Percentiles rank a stretch among this genome's conserved stretches.
Evolutionary conservation across 2,329 filamentous ascomycete genomes (phyloP).

Genomic region (Atkinsonella hypoxylon): DNA sequence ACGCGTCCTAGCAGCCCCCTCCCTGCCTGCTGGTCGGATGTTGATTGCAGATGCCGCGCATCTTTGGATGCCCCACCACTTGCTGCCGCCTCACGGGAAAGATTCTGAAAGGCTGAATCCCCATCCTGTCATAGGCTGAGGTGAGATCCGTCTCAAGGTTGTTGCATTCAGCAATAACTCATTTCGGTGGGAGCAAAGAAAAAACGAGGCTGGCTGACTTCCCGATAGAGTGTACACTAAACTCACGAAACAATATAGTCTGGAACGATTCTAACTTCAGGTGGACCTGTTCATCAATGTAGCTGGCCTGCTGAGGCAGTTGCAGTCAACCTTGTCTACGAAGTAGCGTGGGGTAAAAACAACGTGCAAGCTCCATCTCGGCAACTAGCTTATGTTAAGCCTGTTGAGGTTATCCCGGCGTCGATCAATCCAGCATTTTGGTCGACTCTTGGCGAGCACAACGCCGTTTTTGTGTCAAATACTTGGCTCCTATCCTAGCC

Average conservation of each 20-base stretch:
- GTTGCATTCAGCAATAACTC: neutral
- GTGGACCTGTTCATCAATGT: too few relatives aligned
- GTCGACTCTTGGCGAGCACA: neutral
- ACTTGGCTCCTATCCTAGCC: neutral
- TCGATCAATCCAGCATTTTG: slow-evolving; percentile 9
- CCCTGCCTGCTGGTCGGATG: neutral
- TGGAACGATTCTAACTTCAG: too few relatives aligned
- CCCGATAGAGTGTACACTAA: neutral
- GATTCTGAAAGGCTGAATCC: neutral
- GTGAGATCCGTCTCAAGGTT: neutral
- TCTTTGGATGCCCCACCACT: neutral
- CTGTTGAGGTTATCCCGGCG: slow-evolving; percentile 4
- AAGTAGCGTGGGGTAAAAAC: neutral
- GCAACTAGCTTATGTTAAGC: slow-evolving; percentile 2
- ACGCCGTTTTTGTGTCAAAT: slow-evolving; percentile 1
- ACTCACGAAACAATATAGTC: neutral
- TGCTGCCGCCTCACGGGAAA: neutral
- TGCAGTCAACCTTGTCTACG: neutral
- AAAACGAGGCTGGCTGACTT: neutral
- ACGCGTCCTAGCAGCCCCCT: neutral
- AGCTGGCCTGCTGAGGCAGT: neutral
- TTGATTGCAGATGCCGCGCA: neutral
- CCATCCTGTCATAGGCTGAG: neutral
- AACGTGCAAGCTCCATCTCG: neutral
- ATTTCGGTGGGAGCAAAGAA: neutral